A percentile compares a stretch with the other conserved stretches of the same genome.
phyloP scores from a whole-genome alignment of 176 grass and related monocot species.

The Raddia distichophylla region DNA sequence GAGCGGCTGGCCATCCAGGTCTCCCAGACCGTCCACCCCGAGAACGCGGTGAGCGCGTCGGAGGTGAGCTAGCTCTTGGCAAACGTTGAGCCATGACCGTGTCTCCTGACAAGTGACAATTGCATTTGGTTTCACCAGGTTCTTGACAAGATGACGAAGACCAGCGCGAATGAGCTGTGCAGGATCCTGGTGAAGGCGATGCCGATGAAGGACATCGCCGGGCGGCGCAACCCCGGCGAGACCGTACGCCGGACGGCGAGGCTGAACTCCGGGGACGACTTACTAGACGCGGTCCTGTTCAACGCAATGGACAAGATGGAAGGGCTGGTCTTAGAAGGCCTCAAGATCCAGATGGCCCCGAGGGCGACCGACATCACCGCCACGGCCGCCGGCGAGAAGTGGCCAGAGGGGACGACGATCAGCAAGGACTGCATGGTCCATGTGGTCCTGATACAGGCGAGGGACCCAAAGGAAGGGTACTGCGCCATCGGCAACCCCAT shows the following conservation, averaged over 20 bases:
- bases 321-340: slow-evolving; percentile 50
- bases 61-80: slow-evolving; percentile 40
- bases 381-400: not conserved
- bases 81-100: no score
- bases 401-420: not conserved
- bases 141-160: slow-evolving; percentile 50
- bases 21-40: slow-evolving; percentile 44
- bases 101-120: not conserved
- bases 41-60: slow-evolving; percentile 38
- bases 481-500: slow-evolving; percentile 57
- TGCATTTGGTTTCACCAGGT: slow-evolving; percentile 41
- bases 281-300: slow-evolving; percentile 51
- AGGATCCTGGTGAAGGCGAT: slow-evolving; percentile 44
- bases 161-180: slow-evolving; percentile 41
- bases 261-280: slow-evolving; percentile 34
- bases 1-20: slow-evolving; percentile 61
- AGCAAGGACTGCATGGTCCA: slow-evolving; percentile 44
- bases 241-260: not conserved
- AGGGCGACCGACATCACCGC: not conserved
- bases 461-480: slow-evolving; percentile 55
- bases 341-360: slow-evolving; percentile 64
- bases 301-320: slow-evolving; percentile 52
- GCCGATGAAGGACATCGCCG: slow-evolving; percentile 54
- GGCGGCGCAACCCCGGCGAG: slow-evolving; percentile 13
- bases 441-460: slow-evolving; percentile 63